Evolutionary conservation across 176 grass and related monocot genomes (phyloP), one percentile per base, ranked within the genome.

Genomic region (Chloris gayana): DNA sequence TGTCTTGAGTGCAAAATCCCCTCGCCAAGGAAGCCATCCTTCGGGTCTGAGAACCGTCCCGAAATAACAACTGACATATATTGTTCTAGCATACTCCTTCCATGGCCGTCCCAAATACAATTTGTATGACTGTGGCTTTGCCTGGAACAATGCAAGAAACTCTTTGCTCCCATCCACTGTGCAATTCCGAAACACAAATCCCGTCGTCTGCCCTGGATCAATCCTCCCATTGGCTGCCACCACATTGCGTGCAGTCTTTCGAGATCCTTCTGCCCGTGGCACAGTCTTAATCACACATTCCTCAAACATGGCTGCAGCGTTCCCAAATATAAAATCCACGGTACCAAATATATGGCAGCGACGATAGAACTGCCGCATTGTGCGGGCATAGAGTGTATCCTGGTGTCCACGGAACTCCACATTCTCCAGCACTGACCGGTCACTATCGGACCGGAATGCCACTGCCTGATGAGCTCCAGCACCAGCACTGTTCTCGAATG

Each of bases 71-170:
- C 86, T 72, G 21, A 93, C 63, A 67, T 87, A 89, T 66, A 98
- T 57, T 19, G 86, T 91, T 75, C 88, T 89, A 1, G 90, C 70
- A 74, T 91, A 95, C 78, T 93, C 92, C 78, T 98, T 98, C 95
- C 95, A 98, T 33, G 92, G 95, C 12, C 95, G 86, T 17, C 95
- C 95, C 65, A 98, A 77, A 71, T 95, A 98, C 47, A 91, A 54
- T 51, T 82, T 56, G 61, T 98, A 85, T 0, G 86, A 91, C 27
- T 64, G 34, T 2, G 87, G 88, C 17, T 89, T 95, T 57, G 72
- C 72, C 67, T 6, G 34, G 57, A 87, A 93, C 67, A 92, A 69
- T 3, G 30, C 62, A 24, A 88, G 14, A 76, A 89, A 95, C 42
- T 93, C 90, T 5, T 54, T 64, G 73, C 38, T 88, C 13, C 90